Percentiles rank a stretch among this genome's conserved stretches.
These are phyloP conservation scores for Bryoerythrophyllum caledonicum DNA, from an alignment of 225 moss, liverwort and hornwort genomes.

Conservation along the genomic window DNA sequence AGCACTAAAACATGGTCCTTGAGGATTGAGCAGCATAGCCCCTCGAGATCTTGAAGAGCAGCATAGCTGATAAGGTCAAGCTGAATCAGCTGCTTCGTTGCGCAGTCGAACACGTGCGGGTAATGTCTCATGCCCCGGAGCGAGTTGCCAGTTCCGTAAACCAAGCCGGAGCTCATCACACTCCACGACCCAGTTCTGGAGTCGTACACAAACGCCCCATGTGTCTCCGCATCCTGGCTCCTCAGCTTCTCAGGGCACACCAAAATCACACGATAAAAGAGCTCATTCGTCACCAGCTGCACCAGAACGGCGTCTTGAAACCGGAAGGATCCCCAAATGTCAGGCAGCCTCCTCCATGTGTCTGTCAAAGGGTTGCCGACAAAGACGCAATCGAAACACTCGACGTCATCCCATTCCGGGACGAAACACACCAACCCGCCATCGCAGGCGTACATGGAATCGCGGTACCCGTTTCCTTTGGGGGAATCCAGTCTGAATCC, in stretches of 20 bases:
- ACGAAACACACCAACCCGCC: conserved; percentile 36
- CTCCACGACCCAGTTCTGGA: conserved; percentile 28
- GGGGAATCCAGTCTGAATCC: conserved; percentile 13
- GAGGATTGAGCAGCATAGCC: conserved; percentile 7
- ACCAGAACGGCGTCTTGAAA: conserved; percentile 15
- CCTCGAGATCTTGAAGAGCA: conserved; percentile 9
- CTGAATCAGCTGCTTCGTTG: background rate
- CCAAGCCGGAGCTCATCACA: conserved; percentile 27
- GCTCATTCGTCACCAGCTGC: conserved; percentile 26
- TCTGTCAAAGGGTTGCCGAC: conserved; percentile 33
- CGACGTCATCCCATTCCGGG: conserved; percentile 4
- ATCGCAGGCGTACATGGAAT: conserved; percentile 24
- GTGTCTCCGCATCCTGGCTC: background rate
- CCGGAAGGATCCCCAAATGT: background rate
- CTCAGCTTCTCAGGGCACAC: conserved; percentile 9
- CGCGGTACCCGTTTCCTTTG: background rate
- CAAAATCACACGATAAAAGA: conserved; percentile 23
- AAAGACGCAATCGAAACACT: background rate
- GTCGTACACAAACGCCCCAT: conserved; percentile 26
- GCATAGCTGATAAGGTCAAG: background rate
- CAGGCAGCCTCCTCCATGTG: conserved; percentile 20
- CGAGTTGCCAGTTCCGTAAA: conserved; percentile 18
- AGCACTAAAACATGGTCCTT: conserved; percentile 33
- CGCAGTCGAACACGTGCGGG: conserved; percentile 28
- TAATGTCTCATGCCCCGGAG: background rate